Evolutionary conservation across 2,329 filamentous ascomycete species (phyloP), one percentile per base, ranked within the genome.

Genomic region (Moelleriella libera): DNA sequence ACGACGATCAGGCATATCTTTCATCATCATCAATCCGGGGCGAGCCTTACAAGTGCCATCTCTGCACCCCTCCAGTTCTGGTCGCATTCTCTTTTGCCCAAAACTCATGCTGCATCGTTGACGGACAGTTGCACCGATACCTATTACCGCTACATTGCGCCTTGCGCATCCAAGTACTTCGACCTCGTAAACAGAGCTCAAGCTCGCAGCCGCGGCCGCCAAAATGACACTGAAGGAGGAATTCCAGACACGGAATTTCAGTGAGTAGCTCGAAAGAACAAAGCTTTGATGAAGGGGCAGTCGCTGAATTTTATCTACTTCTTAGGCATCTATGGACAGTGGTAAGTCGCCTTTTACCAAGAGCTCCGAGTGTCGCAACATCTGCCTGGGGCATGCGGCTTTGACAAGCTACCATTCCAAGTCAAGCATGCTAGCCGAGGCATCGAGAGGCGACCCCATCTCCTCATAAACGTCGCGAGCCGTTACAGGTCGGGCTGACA

Each of bases 301-400:
- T 43, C 10, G 21, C 42, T 29, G 8, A 30, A 5, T 21, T 10
- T 30, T 43, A 8, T 10, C 10, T n/a, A 8, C 21, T 32, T 28
- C 21, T 32, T 28, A 85, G 81, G 81, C 67, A 85, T 85, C 66
- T 85, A 85, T 59, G 81, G 78, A 65, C 81, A 85, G 82, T 85
- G 81, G 81, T 85, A 72, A 74, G 78, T 61, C 14, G 28, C 41
- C 41, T 31, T 31, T 43, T 41, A 34, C 12, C n/a, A 9, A 11
- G 9, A 42, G 21, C 21, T n/a, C n/a, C 40, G 21, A 42, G 11
- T 12, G 9, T 11, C 21, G 11, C 40, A 14, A 42, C 40, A 28
- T 42, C 12, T 42, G 10, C n/a, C 11, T n/a, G 9, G 21, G 12
- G 40, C 40, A 12, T 37, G 8, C 34, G 34, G 2, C 12, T 5